These are phyloP conservation scores for Diaporthe citrichinensis DNA, from an alignment of 2,329 filamentous ascomycete genomes.

Conservation along the genomic window DNA sequence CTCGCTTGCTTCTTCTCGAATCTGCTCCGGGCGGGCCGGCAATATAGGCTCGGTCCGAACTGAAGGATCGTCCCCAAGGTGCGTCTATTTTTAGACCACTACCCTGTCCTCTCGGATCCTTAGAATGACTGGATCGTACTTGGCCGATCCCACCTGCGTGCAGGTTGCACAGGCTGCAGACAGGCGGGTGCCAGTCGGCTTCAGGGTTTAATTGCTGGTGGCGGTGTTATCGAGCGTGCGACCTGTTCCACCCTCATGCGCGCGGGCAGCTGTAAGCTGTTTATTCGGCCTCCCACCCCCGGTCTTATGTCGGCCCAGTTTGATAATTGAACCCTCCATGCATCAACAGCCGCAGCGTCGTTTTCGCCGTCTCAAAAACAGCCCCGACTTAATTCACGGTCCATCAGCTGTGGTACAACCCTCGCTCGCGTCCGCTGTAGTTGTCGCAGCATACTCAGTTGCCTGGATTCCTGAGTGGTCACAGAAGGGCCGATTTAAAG, in stretches of 20 bases:
- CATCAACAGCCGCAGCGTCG: background rate
- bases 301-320: slow-evolving; percentile 19
- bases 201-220: slow-evolving; percentile 19
- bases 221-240: background rate
- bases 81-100: slow-evolving; percentile 19
- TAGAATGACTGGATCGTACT: slow-evolving; percentile 25
- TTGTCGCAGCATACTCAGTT: background rate
- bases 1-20: background rate
- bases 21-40: slow-evolving; percentile 18
- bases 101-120: slow-evolving; percentile 26
- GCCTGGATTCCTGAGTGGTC: background rate
- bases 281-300: slow-evolving; percentile 6
- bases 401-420: background rate
- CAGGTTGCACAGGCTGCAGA: slow-evolving; percentile 24
- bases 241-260: background rate
- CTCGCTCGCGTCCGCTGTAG: background rate
- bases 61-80: background rate
- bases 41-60: slow-evolving; percentile 29
- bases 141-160: slow-evolving; percentile 30
- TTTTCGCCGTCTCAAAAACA: background rate
- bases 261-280: background rate
- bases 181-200: slow-evolving; percentile 22
- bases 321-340: background rate
- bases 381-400: background rate
- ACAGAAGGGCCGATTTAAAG: background rate